Base-by-base conservation (phyloP, 2,329 filamentous ascomycete genomes). In the Fusarium longipes region DNA sequence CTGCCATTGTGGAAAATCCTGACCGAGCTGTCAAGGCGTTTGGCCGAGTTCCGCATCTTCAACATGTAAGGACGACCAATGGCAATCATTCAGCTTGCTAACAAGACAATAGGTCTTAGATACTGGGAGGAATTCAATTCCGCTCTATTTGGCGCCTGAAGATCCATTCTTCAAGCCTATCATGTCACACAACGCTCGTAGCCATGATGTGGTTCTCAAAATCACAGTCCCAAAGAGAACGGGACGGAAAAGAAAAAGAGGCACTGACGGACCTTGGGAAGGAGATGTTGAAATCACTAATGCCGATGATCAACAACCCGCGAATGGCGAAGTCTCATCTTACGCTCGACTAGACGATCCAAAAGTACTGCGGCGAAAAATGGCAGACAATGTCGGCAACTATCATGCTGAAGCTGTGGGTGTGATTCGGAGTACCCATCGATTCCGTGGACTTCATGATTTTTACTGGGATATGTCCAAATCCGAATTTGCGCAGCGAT, bases 201-300 rank as follows among this genome's bases (percentile, higher is more conserved):
- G 93, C 11, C 92, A 93, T 75, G 97, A 97, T 74, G 81, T 98
- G 20, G 84, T 98, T 20, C 83, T 99, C 52, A 94, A 93, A 76
- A 85, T 99, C 55, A 93, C 91, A 0, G 88, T 98, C 1, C 95
- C 96, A 0, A 96, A 90, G 77, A 84, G 93, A 56, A 97, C 93
- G 4, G 94, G 94, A 5, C 87, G 93, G 62, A 97, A 92, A 78
- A 87, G 94, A 59, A 97, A 94, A 80, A 85, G 90, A 70, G 93
- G 93, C n/a, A 88, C 88, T 7, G 77, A 89, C 55, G 90, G 84
- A 6, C 88, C 90, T 0, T 95, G 88, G 74, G 79, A 83, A 38
- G 83, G 83, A 5, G 79, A 82, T 49, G 33, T 78, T 7, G 73
- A 80, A 14, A 65, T 79, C 17, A 44, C 75, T 4, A 72, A 78